These are phyloP conservation scores for Rutstroemia sp. DNA, from an alignment of 2,329 filamentous ascomycete genomes.

Conservation along the genomic window DNA sequence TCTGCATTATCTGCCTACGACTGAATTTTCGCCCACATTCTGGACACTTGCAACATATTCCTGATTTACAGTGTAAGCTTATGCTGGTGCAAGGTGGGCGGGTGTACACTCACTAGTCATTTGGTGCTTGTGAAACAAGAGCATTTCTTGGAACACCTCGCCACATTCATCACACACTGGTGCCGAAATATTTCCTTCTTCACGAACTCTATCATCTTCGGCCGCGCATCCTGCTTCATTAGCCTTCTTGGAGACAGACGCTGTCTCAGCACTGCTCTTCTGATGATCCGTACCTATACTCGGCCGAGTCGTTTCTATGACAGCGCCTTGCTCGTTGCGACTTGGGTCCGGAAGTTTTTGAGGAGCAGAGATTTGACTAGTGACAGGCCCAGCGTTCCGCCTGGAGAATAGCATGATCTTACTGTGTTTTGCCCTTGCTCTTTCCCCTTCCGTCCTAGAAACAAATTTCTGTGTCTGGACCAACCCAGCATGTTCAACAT, in stretches of 20 bases:
- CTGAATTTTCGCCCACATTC: background rate
- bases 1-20: background rate
- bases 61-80: background rate
- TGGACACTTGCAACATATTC: background rate
- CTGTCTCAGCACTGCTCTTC: background rate
- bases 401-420: constrained; percentile 1
- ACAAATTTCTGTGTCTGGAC: constrained; percentile 1
- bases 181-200: background rate
- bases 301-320: too few relatives aligned
- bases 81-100: background rate
- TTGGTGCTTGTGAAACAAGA: background rate
- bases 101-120: background rate
- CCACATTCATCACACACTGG: background rate
- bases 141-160: background rate
- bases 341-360: too few relatives aligned
- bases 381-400: background rate
- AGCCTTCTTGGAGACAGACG: too few relatives aligned
- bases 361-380: background rate
- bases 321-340: too few relatives aligned
- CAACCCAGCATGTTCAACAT: background rate
- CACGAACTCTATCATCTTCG: background rate
- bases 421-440: background rate
- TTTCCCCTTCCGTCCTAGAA: background rate
- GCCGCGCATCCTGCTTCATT: background rate
- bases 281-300: background rate